These are phyloP conservation scores for Neoscytalidium dimidiatum DNA, from an alignment of 2,329 filamentous ascomycete species.

Conservation along the genomic window DNA sequence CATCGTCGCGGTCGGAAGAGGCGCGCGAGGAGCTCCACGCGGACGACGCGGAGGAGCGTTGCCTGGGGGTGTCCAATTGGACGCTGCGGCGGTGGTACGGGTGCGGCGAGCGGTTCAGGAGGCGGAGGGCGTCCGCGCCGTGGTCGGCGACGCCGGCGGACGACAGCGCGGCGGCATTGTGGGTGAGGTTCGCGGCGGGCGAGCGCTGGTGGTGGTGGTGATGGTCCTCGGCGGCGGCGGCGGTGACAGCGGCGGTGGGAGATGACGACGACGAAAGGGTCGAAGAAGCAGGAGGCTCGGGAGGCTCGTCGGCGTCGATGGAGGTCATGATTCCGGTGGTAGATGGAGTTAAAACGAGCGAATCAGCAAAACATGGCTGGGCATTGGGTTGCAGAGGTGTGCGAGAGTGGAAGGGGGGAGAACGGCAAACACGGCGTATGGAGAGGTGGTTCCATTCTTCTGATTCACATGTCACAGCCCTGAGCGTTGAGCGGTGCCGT, in stretches of 20 bases:
- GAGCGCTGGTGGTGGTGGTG: not conserved
- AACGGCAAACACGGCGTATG: slow-evolving; percentile 12
- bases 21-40: not conserved
- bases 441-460: slow-evolving; percentile 18
- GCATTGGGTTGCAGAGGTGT: not conserved
- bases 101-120: slow-evolving; percentile 41
- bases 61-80: not conserved
- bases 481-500: slow-evolving; percentile 14
- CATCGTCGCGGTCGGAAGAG: slow-evolving; percentile 6
- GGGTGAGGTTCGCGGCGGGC: not conserved
- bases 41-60: not conserved
- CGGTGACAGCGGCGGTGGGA: too few species aligned
- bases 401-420: not conserved
- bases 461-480: slow-evolving; percentile 17
- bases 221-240: not conserved
- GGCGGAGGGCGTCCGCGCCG: slow-evolving; percentile 26
- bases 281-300: not conserved
- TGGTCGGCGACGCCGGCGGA: not conserved
- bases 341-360: slow-evolving; percentile 4
- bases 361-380: slow-evolving; percentile 11
- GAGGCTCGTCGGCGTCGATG: slow-evolving; percentile 11
- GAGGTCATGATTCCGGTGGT: not conserved
- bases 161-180: not conserved
- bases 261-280: not conserved
- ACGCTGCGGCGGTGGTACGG: slow-evolving; percentile 36